A percentile compares a stretch with the other conserved stretches of the same genome.
Conservation (phyloP, 2,329 filamentous ascomycete genomes). For the Scedosporium apiospermum region DNA sequence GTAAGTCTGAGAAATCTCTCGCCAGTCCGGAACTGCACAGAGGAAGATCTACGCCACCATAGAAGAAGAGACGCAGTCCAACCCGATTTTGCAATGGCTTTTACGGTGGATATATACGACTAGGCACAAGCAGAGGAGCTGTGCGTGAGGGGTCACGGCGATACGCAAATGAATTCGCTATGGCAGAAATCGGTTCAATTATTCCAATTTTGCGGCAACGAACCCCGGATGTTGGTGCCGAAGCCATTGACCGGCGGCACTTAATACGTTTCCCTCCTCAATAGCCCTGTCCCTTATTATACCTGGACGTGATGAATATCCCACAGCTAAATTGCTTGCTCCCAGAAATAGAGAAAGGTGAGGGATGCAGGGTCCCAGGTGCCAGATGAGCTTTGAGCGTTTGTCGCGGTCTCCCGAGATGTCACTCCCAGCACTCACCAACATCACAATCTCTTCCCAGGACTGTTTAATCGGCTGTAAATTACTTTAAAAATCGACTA, state of each 20-base stretch:
- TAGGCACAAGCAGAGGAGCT: too few species aligned
- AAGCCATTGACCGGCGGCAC: background rate
- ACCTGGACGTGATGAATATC: background rate
- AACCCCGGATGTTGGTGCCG: constrained; percentile 1
- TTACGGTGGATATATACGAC: background rate
- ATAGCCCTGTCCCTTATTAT: background rate
- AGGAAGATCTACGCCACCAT: background rate
- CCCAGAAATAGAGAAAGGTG: too few species aligned
- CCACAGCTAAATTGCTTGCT: too few species aligned
- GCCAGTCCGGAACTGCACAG: background rate
- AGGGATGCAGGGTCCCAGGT: too few species aligned
- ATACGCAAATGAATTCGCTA: background rate
- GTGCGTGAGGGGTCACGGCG: background rate
- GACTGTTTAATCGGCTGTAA: background rate
- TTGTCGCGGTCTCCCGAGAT: too few species aligned
- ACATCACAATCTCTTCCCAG: too few species aligned
- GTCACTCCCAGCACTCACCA: too few species aligned
- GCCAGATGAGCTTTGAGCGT: too few species aligned
- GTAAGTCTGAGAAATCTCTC: background rate
- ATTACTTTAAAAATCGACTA: background rate
- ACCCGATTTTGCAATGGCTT: background rate
- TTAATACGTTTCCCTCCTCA: background rate
- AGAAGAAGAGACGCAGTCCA: background rate
- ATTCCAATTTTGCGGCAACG: background rate
- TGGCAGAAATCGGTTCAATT: constrained; percentile 6